Evolutionary conservation across 208 protist genomes (phyloP), one percentile per base, ranked within the genome.

Genomic region (Borovskyia barvae): DNA sequence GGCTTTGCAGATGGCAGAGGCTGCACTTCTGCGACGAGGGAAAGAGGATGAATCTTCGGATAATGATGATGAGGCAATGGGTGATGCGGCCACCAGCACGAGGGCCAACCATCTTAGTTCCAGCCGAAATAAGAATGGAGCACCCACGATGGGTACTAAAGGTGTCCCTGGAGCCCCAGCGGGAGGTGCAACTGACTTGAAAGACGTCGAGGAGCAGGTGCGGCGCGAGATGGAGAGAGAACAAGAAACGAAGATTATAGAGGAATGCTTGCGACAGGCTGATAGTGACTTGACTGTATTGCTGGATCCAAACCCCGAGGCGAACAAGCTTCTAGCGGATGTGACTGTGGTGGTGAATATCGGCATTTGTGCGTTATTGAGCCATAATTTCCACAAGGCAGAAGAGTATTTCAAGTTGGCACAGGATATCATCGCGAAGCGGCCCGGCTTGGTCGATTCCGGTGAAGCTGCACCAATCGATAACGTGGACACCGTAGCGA

Each of bases 401-500:
- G 70, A 81, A 24, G 80, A 94, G 37, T 73, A 76, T 20, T 77
- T 90, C 43, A 87, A 73, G 45, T 50, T 82, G 14, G 67, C 64
- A 2, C 62, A 77, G 4, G 82, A 92, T 30, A 83, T 92, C 43
- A 56, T 94, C 28, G 62, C 52, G 11, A 74, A 72, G 8, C 71
- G 85, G 26, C 77, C 82, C 20, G 56, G 49, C 11, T 72, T 94
- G 2, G 77, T 88, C 19, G 73, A 66, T 19, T 68, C 62, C 20
- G 87, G 80, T 14, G 77, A 83, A 35, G 83, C 84, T 9, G 63
- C 76, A 19, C 72, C 84, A 7, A 84, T 94, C 54, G 70, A 81
- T 24, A 76, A 90, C 53, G 71, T 61, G 2, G 82, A 81, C 1
- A 28, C 68, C 2, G 32, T 94, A 35, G 59, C 75, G 39, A 71